phyloP scores from a whole-genome alignment of 2,329 filamentous ascomycete species.

The Sporothrix globosa region DNA sequence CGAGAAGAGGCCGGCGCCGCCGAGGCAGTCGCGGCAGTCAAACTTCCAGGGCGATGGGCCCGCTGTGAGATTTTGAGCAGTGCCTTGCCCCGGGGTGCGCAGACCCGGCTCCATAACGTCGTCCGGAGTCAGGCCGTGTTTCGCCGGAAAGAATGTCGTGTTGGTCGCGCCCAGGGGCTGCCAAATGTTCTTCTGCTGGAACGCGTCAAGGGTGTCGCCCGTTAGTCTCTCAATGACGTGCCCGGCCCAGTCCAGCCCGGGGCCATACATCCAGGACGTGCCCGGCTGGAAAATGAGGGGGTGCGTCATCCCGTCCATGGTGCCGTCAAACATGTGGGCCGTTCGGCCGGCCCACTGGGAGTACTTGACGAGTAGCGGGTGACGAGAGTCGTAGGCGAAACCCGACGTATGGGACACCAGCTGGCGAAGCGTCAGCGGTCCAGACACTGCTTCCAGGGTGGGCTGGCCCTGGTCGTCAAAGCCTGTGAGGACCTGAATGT shows the following conservation, averaged over 20 bases:
- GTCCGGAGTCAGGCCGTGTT: constrained; percentile 32
- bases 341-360: constrained; percentile 3
- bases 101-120: constrained; percentile 44
- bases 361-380: neutral
- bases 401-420: neutral
- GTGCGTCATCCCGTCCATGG: constrained; percentile 32
- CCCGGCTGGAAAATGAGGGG: constrained; percentile 58
- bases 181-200: constrained; percentile 51
- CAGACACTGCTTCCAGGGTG: neutral
- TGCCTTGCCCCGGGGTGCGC: constrained; percentile 40
- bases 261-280: constrained; percentile 56
- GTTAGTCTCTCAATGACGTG: constrained; percentile 54
- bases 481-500: neutral
- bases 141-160: constrained; percentile 47
- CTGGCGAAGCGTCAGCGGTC: neutral
- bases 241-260: constrained; percentile 60
- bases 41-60: constrained; percentile 1
- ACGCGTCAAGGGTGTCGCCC: constrained; percentile 48
- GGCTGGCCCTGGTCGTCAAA: neutral
- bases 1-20: constrained; percentile 8
- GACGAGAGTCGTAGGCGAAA: neutral
- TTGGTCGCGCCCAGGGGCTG: constrained; percentile 49
- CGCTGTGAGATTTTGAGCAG: neutral
- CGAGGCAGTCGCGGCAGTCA: neutral
- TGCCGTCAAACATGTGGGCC: constrained; percentile 6